Base-by-base conservation (phyloP, 176 grass and related monocot genomes). In the Secale cereale region DNA sequence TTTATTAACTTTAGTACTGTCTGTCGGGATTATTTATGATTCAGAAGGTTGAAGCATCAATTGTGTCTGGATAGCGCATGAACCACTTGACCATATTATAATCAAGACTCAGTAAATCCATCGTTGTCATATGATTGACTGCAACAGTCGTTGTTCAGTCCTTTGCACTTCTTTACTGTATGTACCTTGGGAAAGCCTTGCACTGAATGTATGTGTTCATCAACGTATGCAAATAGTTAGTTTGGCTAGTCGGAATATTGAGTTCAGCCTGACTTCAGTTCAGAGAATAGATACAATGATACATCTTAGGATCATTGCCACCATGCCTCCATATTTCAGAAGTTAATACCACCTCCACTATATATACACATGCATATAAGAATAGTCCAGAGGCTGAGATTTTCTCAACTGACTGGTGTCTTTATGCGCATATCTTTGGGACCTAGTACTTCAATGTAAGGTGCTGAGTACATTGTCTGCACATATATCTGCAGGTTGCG, bases 401-500 rank as follows among this genome's bases (percentile, higher is more conserved):
- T 50, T 50, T 17, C 16, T 50, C 46, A 50, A 50, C 46, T 17
- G 46, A 50, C 16, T 17, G 15, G 46, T 17, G 46, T 50, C 46
- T 50, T 50, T 50, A 50, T 5, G 16, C 46, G 15, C 46, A 50
- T 50, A 15, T 50, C 46, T 50, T 50, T 6, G 46, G 1, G 46
- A 16, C 46, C 46, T 50, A n/a, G n/a, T n/a, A 50, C 46, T 50
- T 50, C 16, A 50, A 0, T 50, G 46, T 50, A 17, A 50, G 46
- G 46, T 50, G 46, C 46, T 50, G 15, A 50, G 46, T 16, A 50
- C 46, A 50, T 50, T 50, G 46, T 50, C 15, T 50, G 46, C 46
- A 69, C 36, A 72, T 54, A 17, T 72, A 14, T 72, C 36, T 28
- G 32, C 90, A 98, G 91, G 91, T 92, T 60, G 93, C 93, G 4